These are phyloP conservation scores for Canavalia gladiata DNA, from an alignment of 306 rosid genomes.

Conservation along the genomic window DNA sequence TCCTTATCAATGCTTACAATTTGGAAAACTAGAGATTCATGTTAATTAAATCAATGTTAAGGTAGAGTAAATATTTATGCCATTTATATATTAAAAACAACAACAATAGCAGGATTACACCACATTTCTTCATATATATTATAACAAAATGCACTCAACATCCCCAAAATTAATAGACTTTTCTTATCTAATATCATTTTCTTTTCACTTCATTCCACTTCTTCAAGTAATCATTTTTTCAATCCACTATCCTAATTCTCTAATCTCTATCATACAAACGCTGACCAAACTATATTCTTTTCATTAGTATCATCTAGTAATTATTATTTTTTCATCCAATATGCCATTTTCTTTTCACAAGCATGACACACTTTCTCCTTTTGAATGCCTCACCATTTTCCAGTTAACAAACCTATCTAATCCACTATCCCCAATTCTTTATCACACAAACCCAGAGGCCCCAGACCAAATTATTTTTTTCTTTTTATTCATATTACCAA, in stretches of 20 bases:
- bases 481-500: too few species aligned
- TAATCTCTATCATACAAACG: background rate
- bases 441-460: too few species aligned
- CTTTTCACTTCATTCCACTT: background rate
- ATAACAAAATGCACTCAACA: background rate
- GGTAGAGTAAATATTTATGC: background rate
- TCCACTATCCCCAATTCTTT: constrained; percentile 4
- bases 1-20: background rate
- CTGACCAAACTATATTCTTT: background rate
- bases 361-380: background rate
- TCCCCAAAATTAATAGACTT: background rate
- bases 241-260: background rate
- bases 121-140: background rate
- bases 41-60: background rate
- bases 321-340: background rate
- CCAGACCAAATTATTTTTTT: too few species aligned
- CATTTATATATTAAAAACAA: background rate
- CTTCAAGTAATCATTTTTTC: too few species aligned
- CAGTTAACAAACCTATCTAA: background rate
- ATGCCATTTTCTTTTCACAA: background rate
- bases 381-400: background rate
- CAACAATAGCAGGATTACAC: background rate
- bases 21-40: background rate
- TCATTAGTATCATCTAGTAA: too few species aligned
- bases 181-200: too few species aligned